phyloP scores from a whole-genome alignment of 2,329 filamentous ascomycete species.

The Fusarium dimerum region DNA sequence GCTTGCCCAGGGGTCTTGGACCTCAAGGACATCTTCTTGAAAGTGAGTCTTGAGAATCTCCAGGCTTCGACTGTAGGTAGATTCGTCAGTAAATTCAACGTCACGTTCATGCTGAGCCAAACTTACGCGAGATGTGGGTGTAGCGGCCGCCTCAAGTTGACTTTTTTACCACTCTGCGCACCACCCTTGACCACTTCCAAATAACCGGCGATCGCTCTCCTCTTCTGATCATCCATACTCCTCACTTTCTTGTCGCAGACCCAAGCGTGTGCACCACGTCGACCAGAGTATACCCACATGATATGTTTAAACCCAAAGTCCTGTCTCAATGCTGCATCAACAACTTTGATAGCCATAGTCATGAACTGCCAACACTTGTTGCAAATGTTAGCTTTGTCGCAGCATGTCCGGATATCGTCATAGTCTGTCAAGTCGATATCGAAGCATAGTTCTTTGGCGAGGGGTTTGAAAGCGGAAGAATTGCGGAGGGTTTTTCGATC shows the following conservation, averaged over 20 bases:
- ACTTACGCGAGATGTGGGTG: slow-evolving; percentile 82
- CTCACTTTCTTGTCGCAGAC: slow-evolving; percentile 90
- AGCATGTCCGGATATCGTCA: slow-evolving; percentile 94
- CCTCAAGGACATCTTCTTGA: slow-evolving; percentile 74
- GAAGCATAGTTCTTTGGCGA: slow-evolving; percentile 94
- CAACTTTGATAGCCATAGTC: slow-evolving; percentile 94
- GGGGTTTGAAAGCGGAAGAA: slow-evolving; percentile 77
- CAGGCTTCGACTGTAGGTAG: slow-evolving; percentile 67
- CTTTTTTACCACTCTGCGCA: slow-evolving; percentile 81
- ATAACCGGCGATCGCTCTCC: slow-evolving; percentile 84
- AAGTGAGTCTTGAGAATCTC: slow-evolving; percentile 85
- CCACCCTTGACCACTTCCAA: slow-evolving; percentile 88
- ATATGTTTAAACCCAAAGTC: slow-evolving; percentile 98
- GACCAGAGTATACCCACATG: slow-evolving; percentile 97
- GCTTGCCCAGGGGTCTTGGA: slow-evolving; percentile 82
- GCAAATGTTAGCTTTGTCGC: slow-evolving; percentile 90
- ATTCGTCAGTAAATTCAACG: slow-evolving; percentile 15
- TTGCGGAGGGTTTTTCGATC: slow-evolving; percentile 88
- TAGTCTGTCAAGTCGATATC: slow-evolving; percentile 99
- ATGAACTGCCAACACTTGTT: slow-evolving; percentile 95
- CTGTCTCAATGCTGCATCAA: slow-evolving; percentile 82
- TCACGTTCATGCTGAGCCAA: background rate
- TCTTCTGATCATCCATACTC: slow-evolving; percentile 80
- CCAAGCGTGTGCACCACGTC: slow-evolving; percentile 97
- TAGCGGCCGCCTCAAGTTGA: slow-evolving; percentile 79